Conservation (phyloP, 2,329 filamentous ascomycete species). For the Arthrobotrys conoides region DNA sequence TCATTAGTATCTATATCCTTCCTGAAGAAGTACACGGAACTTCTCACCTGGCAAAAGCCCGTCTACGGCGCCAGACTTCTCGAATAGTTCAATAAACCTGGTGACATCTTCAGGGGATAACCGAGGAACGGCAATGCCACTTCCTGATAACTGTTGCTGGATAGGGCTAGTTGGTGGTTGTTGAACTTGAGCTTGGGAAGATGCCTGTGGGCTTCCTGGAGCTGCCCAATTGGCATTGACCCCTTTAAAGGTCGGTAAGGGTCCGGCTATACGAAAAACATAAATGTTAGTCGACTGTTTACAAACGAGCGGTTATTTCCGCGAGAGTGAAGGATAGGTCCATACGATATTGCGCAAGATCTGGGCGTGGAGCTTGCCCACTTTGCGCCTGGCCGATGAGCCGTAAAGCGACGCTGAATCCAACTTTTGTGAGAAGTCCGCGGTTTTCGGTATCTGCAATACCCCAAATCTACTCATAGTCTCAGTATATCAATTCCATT, state of each 20-base stretch:
- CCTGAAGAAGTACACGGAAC: background rate
- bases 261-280: slow-evolving; percentile 72
- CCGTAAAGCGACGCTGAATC: slow-evolving; percentile 91
- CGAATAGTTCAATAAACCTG: slow-evolving; percentile 91
- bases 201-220: slow-evolving; percentile 64
- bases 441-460: slow-evolving; percentile 97
- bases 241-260: slow-evolving; percentile 93
- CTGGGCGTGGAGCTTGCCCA: slow-evolving; percentile 82
- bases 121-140: slow-evolving; percentile 87
- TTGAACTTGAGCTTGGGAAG: slow-evolving; percentile 67
- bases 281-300: background rate
- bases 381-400: slow-evolving; percentile 97
- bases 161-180: slow-evolving; percentile 69
- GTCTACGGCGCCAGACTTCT: slow-evolving; percentile 84
- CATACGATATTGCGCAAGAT: slow-evolving; percentile 83
- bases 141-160: slow-evolving; percentile 69
- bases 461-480: slow-evolving; percentile 86
- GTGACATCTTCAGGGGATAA: slow-evolving; percentile 88
- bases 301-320: background rate
- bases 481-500: slow-evolving; percentile 43
- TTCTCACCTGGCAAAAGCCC: slow-evolving; percentile 78
- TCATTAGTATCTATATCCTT: slow-evolving; percentile 42
- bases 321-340: slow-evolving; percentile 51
- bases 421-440: slow-evolving; percentile 89
- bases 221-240: slow-evolving; percentile 70